Evolutionary conservation across 2,329 filamentous ascomycete genomes (phyloP), one percentile per base, ranked within the genome.

Genomic region (Monilinia vaccinii-corymbosi): DNA sequence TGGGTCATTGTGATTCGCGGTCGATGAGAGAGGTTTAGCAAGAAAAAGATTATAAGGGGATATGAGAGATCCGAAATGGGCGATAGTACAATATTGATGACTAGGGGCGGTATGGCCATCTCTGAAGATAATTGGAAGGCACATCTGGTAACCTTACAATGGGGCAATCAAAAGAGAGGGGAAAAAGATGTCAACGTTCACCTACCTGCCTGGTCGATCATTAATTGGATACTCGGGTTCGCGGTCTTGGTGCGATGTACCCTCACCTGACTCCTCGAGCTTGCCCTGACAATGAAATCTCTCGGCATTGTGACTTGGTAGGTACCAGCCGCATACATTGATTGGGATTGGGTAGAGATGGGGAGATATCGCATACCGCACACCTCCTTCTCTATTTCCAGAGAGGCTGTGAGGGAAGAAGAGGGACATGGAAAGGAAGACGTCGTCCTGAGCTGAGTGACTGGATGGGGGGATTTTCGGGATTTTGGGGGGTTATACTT

Each of bases 321-420:
- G 36, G 21, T n/a, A n/a, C n/a, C n/a, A n/a, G n/a, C n/a, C n/a
- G n/a, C n/a, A n/a, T 42, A 52, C 50, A 53, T 57, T 21, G 38
- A 28, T 49, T 31, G 55, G 36, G 32, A 42, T 46, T 45, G 31
- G 56, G 32, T 42, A 58, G 56, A 58, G 36, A 44, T 53, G 21
- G 32, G 50, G 21, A 44, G 42, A 53, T 53, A 53, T 36, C 42
- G 28, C 44, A 53, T 13, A 44, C 16, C 18, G 46, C 36, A n/a
- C n/a, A n/a, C n/a, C n/a, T n/a, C n/a, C n/a, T n/a, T n/a, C 34
- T 58, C 56, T 58, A 58, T 58, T 58, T 36, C 46, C 47, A 58
- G 46, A 51, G 56, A 58, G 56, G 56, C 56, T 58, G 56, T 58
- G 38, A 53, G n/a, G 36, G 25, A 44, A 44, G 23, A 32, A 25